Base-by-base conservation (phyloP, 1,284 basidiomycete genomes). In the Abortiporus biennis region DNA sequence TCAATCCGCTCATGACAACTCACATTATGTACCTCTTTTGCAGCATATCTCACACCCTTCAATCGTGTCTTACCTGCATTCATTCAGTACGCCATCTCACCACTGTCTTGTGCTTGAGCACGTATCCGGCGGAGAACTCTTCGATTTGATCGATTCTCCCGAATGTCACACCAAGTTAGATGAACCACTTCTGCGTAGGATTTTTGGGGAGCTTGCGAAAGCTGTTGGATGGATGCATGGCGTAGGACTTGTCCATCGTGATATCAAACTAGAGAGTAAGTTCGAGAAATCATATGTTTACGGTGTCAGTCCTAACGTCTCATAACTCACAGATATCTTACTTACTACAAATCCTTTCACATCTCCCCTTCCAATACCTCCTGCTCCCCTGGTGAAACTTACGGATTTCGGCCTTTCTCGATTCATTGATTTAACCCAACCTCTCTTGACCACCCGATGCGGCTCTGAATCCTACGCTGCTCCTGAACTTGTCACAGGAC, bases 201-300 rank as follows among this genome's bases (percentile, higher is more conserved):
- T 94, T 47, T 92, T 86, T 71, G 72, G 73, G 36, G 92, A 95
- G 61, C 68, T 96, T 1, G 80, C 76, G 45, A 76, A 77, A 36
- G 92, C 85, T 1, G 85, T 95, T 0, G 83, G 80, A 1, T 96
- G 91, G 90, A 84, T 96, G 78, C 92, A 96, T 58, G 72, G 78
- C 35, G 83, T 90, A 22, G 83, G 84, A 1, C 74, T 95, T 29
- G 91, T 95, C 0, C 92, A 96, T 64, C 76, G 92, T 2, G 92
- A 96, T 65, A 84, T 96, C 66, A 96, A 96, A 67, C 78, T 96
- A 15, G 92, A 96, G 64, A 96, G 90, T 92, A 55, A 56, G 88
- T 75, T n/a, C n/a, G n/a, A n/a, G n/a, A n/a, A n/a, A n/a, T n/a
- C n/a, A 2, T 37, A 35, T 41, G 25, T 37, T 22, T 17, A n/a